Conservation (phyloP, 1,139 yeast species). For the Protomyces inouyei region DNA sequence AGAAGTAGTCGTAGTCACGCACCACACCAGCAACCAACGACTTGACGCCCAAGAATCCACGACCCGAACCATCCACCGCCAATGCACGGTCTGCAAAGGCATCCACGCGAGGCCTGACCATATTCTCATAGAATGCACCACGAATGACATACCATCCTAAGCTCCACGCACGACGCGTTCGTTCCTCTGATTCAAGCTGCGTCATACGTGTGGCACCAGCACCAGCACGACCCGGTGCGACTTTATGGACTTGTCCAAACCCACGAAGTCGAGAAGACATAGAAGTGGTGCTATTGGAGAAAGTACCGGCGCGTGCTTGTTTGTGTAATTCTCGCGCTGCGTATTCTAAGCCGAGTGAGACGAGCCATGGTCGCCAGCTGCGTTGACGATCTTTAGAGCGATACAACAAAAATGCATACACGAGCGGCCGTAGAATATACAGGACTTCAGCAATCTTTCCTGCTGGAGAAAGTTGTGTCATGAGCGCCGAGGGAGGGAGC, state of each 20-base stretch:
- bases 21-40: constrained; percentile 38
- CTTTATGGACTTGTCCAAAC: background rate
- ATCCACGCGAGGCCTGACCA: constrained; percentile 34
- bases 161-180: constrained; percentile 37
- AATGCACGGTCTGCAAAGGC: constrained; percentile 6
- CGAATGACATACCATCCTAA: constrained; percentile 45
- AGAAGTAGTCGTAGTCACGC: constrained; percentile 42
- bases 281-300: background rate
- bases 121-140: constrained; percentile 41
- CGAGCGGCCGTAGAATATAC: constrained; percentile 42
- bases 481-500: constrained; percentile 37
- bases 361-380: constrained; percentile 45
- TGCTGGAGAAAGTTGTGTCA: constrained; percentile 35
- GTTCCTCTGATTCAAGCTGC: constrained; percentile 40
- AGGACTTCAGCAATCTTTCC: constrained; percentile 40
- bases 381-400: constrained; percentile 16
- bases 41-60: constrained; percentile 36
- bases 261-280: background rate
- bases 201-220: constrained; percentile 38
- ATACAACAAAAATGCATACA: constrained; percentile 40
- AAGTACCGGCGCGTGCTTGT: constrained; percentile 26
- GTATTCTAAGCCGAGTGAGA: constrained; percentile 41
- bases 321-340: constrained; percentile 36
- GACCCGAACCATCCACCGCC: constrained; percentile 38
- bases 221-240: background rate